Percentiles rank a stretch among this genome's conserved stretches.
Conservation (phyloP, 192 early-diverging fungal genomes). For the Entomortierella lignicola region DNA sequence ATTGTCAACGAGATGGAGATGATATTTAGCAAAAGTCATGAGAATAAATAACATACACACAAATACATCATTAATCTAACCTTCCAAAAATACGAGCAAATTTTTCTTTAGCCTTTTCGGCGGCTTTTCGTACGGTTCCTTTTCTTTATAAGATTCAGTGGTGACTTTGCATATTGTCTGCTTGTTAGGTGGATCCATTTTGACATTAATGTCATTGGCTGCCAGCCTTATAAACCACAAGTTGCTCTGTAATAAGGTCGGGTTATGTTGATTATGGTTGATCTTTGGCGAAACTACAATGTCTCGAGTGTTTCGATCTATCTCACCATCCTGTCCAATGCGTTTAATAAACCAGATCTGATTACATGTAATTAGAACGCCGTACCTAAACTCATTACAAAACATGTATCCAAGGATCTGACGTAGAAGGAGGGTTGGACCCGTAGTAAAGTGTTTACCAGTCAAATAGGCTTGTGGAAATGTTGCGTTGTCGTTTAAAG, state of each 20-base stretch:
- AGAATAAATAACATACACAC: too few species aligned
- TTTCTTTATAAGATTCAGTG: too few species aligned
- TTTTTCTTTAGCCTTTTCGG: too few species aligned
- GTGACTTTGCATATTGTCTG: not conserved
- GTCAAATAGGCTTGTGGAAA: not conserved
- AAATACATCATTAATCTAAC: too few species aligned
- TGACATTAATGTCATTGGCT: conserved; percentile 5
- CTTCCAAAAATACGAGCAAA: too few species aligned
- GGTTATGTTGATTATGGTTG: not conserved
- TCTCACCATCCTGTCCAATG: not conserved
- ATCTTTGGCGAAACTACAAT: not conserved
- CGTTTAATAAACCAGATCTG: conserved; percentile 48
- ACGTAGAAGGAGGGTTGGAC: not conserved
- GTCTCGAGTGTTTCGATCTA: too few species aligned
- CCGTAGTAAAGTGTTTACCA: not conserved
- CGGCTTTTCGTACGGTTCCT: too few species aligned
- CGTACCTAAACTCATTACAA: conserved; percentile 24
- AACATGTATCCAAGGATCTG: conserved; percentile 44
- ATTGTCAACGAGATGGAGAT: too few species aligned
- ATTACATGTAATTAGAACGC: conserved; percentile 28
- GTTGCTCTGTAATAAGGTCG: conserved; percentile 36
- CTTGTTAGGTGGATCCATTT: conserved; percentile 12
- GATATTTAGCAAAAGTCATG: too few species aligned
- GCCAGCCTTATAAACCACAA: conserved; percentile 37
- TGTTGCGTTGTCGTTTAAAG: not conserved